A percentile compares a stretch with the other conserved stretches of the same genome.
phyloP scores from a whole-genome alignment of 345 rosid genomes.

The Citrus trifoliata region DNA sequence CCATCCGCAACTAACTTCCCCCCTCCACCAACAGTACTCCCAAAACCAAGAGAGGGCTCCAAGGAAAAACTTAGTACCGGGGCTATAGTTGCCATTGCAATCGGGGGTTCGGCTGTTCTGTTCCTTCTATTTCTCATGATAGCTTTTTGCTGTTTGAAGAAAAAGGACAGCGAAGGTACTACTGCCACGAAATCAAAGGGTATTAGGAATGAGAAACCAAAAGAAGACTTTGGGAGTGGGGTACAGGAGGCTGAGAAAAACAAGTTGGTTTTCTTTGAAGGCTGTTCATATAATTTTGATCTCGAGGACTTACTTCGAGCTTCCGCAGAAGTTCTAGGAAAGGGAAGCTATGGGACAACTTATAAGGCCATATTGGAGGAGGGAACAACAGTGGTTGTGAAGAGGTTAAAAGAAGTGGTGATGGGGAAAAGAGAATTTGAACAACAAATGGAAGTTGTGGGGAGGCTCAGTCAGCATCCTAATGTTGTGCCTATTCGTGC shows the following conservation, averaged over 20 bases:
- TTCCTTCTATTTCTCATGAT: conserved; percentile 42
- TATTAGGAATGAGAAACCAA: conserved; percentile 50
- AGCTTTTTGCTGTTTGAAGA: conserved; percentile 58
- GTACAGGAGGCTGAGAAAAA: conserved; percentile 95
- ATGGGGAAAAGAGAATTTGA: conserved; percentile 88
- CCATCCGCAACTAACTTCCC: conserved; percentile 39
- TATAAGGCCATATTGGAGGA: conserved; percentile 93
- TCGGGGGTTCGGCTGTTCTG: conserved; percentile 50
- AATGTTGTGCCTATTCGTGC: conserved; percentile 89
- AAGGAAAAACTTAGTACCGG: conserved; percentile 50
- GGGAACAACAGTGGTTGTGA: conserved; percentile 81
- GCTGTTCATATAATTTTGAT: conserved; percentile 71
- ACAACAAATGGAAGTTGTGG: conserved; percentile 85
- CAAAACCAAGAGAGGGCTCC: conserved; percentile 19
- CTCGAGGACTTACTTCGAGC: conserved; percentile 92
- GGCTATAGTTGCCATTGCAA: conserved; percentile 61
- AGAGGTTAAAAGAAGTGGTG: conserved; percentile 75
- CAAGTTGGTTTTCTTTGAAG: conserved; percentile 92
- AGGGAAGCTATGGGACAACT: conserved; percentile 91
- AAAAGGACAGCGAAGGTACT: conserved; percentile 33
- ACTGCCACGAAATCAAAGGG: conserved; percentile 49
- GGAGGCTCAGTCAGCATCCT: conserved; percentile 63
- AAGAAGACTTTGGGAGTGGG: conserved; percentile 90
- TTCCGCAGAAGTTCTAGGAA: conserved; percentile 94
- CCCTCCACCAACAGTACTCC: conserved; percentile 22